A percentile compares a stretch with the other conserved stretches of the same genome.
Evolutionary conservation across 2,329 filamentous ascomycete species (phyloP).

Genomic region (Fusarium fujikuroi): DNA sequence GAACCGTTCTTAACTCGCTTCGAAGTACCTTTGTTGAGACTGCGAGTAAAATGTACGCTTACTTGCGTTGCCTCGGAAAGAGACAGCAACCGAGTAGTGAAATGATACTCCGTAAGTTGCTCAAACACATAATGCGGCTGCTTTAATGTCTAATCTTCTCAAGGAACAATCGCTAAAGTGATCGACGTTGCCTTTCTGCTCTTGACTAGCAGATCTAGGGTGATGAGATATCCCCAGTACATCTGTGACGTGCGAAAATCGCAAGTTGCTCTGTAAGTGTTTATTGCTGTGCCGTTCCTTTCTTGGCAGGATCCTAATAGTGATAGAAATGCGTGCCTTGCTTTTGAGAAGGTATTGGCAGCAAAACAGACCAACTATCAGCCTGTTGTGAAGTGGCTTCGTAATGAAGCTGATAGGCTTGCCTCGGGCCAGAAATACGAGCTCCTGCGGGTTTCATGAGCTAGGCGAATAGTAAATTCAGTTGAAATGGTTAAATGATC

Average conservation of each 20-base stretch:
- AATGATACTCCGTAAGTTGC: slow-evolving; percentile 71
- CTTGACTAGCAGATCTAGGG: slow-evolving; percentile 66
- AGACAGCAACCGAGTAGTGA: slow-evolving; percentile 64
- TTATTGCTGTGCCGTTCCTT: background rate
- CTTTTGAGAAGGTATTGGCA: slow-evolving; percentile 75
- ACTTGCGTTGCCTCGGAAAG: slow-evolving; percentile 67
- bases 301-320: background rate
- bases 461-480: background rate
- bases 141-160: background rate
- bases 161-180: slow-evolving; percentile 73
- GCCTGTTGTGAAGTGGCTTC: slow-evolving; percentile 75
- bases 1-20: slow-evolving; percentile 78
- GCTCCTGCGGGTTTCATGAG: background rate
- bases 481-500: background rate
- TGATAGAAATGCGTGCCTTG: slow-evolving; percentile 72
- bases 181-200: slow-evolving; percentile 72
- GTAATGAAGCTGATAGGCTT: slow-evolving; percentile 56
- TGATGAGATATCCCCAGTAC: slow-evolving; percentile 60
- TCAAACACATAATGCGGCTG: too few relatives aligned
- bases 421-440: slow-evolving; percentile 11
- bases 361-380: slow-evolving; percentile 77
- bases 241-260: slow-evolving; percentile 67
- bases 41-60: slow-evolving; percentile 78
- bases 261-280: slow-evolving; percentile 70
- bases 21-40: slow-evolving; percentile 80